phyloP scores from a whole-genome alignment of 2,329 filamentous ascomycete genomes.

The Metarhizium guizhouense region DNA sequence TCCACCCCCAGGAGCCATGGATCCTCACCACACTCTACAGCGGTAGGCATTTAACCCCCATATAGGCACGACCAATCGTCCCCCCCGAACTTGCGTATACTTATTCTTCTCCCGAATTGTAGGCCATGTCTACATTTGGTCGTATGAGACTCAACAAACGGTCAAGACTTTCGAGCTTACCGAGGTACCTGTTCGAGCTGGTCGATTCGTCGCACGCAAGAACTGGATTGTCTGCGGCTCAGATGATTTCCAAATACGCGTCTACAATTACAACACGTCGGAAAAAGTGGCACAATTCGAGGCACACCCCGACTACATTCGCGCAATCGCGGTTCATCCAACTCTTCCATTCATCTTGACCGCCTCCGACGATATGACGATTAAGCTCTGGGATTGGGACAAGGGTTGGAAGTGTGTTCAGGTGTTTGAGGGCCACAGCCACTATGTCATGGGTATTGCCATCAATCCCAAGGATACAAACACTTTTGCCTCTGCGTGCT shows the following conservation, averaged over 20 bases:
- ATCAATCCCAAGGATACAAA: slow-evolving; percentile 98
- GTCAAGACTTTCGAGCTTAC: slow-evolving; percentile 99
- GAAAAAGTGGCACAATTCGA: slow-evolving; percentile 98
- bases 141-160: slow-evolving; percentile 90
- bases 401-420: slow-evolving; percentile 97
- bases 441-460: slow-evolving; percentile 92
- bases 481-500: slow-evolving; percentile 83
- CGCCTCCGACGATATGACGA: slow-evolving; percentile 96
- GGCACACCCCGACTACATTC: slow-evolving; percentile 96
- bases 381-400: slow-evolving; percentile 99
- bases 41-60: slow-evolving; percentile 40
- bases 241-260: slow-evolving; percentile 78
- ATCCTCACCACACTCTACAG: slow-evolving; percentile 93
- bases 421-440: slow-evolving; percentile 90
- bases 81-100: not conserved
- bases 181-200: slow-evolving; percentile 93
- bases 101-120: not conserved
- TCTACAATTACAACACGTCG: slow-evolving; percentile 99
- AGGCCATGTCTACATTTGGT: slow-evolving; percentile 99
- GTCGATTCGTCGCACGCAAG: slow-evolving; percentile 93
- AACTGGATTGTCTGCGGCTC: slow-evolving; percentile 98
- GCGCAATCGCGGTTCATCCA: slow-evolving; percentile 90
- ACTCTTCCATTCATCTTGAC: slow-evolving; percentile 93
- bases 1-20: slow-evolving; percentile 95
- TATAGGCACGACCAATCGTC: not conserved